phyloP scores from a whole-genome alignment of 768 basidiomycete genomes.

The Lyophyllum shimeji region DNA sequence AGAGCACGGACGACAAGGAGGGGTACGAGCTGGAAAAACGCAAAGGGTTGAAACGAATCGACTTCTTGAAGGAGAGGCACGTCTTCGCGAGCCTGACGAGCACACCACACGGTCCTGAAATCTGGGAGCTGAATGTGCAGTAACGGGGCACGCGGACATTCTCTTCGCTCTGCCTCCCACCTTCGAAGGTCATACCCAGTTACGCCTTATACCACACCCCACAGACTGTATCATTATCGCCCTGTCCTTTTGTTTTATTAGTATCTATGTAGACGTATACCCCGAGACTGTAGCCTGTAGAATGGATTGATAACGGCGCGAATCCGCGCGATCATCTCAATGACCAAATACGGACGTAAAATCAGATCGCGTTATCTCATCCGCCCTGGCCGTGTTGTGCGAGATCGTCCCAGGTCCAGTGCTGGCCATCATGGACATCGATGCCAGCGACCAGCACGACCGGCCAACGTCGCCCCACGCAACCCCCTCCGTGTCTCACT shows the following conservation, averaged over 20 bases:
- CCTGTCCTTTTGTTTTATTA: slow-evolving; percentile 1
- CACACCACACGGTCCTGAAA: slow-evolving; percentile 28
- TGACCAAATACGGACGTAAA: slow-evolving; percentile 6
- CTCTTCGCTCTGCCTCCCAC: not conserved
- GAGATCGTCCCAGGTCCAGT: slow-evolving; percentile 6
- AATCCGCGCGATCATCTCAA: not conserved
- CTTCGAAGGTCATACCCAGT: slow-evolving; percentile 12
- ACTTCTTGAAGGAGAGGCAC: slow-evolving; percentile 45
- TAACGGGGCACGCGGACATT: slow-evolving; percentile 2
- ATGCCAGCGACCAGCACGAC: not conserved
- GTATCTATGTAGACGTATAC: not conserved
- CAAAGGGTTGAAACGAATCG: slow-evolving; percentile 53
- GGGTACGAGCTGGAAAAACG: slow-evolving; percentile 36
- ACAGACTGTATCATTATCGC: slow-evolving; percentile 13
- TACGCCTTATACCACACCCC: slow-evolving; percentile 8
- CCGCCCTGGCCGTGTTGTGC: too few species aligned
- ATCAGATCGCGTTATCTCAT: slow-evolving; percentile 13
- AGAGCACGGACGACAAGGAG: slow-evolving; percentile 27
- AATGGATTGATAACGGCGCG: not conserved
- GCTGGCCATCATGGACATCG: slow-evolving; percentile 8
- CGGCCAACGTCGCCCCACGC: not conserved
- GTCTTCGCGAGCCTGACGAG: slow-evolving; percentile 41
- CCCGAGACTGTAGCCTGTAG: not conserved
- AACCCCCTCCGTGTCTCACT: slow-evolving; percentile 3
- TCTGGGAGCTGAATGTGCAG: slow-evolving; percentile 35